phyloP scores from a whole-genome alignment of 805 yeast genomes.

The Metschnikowia hibisci region DNA sequence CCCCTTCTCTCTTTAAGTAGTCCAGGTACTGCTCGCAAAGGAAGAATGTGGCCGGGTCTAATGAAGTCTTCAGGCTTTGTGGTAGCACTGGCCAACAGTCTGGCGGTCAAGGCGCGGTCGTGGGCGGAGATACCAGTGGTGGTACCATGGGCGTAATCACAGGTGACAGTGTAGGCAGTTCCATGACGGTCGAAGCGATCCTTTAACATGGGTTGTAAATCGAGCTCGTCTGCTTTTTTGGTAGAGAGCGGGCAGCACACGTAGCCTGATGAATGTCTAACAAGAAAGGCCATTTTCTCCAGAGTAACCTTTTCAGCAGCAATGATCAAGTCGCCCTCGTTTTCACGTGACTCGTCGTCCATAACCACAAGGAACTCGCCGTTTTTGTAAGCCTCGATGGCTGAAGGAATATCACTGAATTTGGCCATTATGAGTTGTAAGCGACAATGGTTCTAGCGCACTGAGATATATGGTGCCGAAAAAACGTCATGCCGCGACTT shows the following conservation, averaged over 20 bases:
- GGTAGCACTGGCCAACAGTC: constrained; percentile 58
- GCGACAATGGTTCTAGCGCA: not conserved
- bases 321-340: constrained; percentile 93
- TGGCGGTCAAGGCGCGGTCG: constrained; percentile 84
- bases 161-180: constrained; percentile 93
- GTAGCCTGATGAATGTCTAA: constrained; percentile 83
- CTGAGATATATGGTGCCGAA: constrained; percentile 6
- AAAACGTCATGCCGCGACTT: constrained; percentile 1
- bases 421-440: constrained; percentile 11
- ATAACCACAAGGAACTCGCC: constrained; percentile 91
- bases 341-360: constrained; percentile 95
- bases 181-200: constrained; percentile 76
- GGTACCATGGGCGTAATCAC: constrained; percentile 81
- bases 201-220: constrained; percentile 73
- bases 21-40: constrained; percentile 86
- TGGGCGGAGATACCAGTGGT: constrained; percentile 96
- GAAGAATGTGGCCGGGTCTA: constrained; percentile 93
- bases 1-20: constrained; percentile 81
- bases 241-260: constrained; percentile 87
- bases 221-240: constrained; percentile 72
- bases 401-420: constrained; percentile 62
- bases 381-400: constrained; percentile 59
- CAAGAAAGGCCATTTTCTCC: constrained; percentile 90
- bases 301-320: constrained; percentile 83
- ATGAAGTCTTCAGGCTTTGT: constrained; percentile 63